These are phyloP conservation scores for Ascochyta rabiei DNA, from an alignment of 2,329 filamentous ascomycete species.

Conservation along the genomic window DNA sequence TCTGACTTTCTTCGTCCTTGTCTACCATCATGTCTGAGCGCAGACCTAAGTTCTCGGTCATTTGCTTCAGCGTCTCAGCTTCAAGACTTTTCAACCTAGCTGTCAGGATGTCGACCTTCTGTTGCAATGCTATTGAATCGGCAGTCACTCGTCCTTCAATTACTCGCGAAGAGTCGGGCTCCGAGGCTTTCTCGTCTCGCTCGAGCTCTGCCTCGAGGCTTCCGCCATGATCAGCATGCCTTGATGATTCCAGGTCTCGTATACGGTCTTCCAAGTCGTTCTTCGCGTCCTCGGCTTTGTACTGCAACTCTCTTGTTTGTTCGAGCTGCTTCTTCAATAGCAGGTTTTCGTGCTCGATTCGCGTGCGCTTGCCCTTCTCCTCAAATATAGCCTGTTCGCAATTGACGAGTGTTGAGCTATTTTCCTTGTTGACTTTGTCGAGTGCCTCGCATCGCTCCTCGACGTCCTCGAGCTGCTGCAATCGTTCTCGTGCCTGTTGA, in stretches of 20 bases:
- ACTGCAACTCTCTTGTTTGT: conserved; percentile 54
- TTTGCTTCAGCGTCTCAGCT: conserved; percentile 49
- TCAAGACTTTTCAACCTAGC: conserved; percentile 47
- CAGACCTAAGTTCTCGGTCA: conserved; percentile 49
- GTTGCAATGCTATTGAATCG: conserved; percentile 47
- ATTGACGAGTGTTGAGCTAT: conserved; percentile 56
- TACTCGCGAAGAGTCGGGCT: conserved; percentile 28
- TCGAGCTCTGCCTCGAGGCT: conserved; percentile 51
- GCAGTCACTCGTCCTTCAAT: conserved; percentile 37
- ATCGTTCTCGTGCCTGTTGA: conserved; percentile 51
- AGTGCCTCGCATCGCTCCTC: conserved; percentile 53
- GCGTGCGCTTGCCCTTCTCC: conserved; percentile 54
- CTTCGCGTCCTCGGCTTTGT: conserved; percentile 55
- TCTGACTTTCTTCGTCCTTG: conserved; percentile 45
- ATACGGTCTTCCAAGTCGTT: conserved; percentile 55
- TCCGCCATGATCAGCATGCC: conserved; percentile 32
- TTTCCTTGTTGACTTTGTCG: conserved; percentile 59
- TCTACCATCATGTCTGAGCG: conserved; percentile 46
- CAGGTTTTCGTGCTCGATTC: conserved; percentile 56
- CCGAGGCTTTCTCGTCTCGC: conserved; percentile 36
- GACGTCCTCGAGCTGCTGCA: conserved; percentile 53
- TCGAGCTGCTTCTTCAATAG: conserved; percentile 55
- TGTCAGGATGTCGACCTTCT: conserved; percentile 49
- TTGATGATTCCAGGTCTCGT: conserved; percentile 49
- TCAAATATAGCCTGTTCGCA: conserved; percentile 60